phyloP scores from a whole-genome alignment of 2,329 filamentous ascomycete species.

The Fusarium circinatum region DNA sequence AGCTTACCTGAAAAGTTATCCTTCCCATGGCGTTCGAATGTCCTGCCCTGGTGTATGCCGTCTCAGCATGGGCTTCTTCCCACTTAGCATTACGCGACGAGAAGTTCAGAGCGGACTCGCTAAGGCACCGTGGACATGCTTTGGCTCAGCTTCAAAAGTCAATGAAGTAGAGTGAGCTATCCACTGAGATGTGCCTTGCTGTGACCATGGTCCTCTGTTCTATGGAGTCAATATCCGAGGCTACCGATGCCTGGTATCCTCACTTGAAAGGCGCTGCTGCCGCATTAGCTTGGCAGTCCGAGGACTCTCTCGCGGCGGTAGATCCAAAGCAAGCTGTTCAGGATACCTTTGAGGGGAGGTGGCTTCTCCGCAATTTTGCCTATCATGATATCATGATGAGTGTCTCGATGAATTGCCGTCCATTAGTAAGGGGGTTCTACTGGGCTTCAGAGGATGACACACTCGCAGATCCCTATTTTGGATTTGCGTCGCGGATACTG shows the following conservation, averaged over 20 bases:
- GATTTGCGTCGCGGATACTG: background rate
- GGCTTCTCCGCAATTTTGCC: slow-evolving; percentile 34
- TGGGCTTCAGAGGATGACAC: background rate
- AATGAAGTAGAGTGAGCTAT: slow-evolving; percentile 16
- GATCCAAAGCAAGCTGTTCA: background rate
- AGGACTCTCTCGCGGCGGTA: background rate
- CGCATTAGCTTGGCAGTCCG: background rate
- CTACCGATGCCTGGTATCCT: slow-evolving; percentile 29
- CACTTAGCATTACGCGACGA: slow-evolving; percentile 32
- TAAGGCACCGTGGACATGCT: slow-evolving; percentile 30
- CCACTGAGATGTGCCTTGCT: slow-evolving; percentile 33
- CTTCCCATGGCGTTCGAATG: slow-evolving; percentile 40
- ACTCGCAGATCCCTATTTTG: background rate
- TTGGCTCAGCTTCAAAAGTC: slow-evolving; percentile 17
- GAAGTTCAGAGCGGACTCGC: slow-evolving; percentile 13
- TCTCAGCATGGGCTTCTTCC: slow-evolving; percentile 36
- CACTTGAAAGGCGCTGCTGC: slow-evolving; percentile 32
- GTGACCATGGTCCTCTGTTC: slow-evolving; percentile 39
- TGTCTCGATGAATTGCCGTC: slow-evolving; percentile 9
- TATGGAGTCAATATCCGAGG: slow-evolving; percentile 36
- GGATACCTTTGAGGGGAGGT: slow-evolving; percentile 28
- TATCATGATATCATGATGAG: slow-evolving; percentile 30
- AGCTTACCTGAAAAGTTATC: slow-evolving; percentile 15
- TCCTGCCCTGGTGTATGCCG: slow-evolving; percentile 23
- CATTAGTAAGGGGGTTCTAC: background rate